Evolutionary conservation across 164 flowering plant genomes (phyloP), one percentile per base, ranked within the genome.

Genomic region (Liriodendron chinense): DNA sequence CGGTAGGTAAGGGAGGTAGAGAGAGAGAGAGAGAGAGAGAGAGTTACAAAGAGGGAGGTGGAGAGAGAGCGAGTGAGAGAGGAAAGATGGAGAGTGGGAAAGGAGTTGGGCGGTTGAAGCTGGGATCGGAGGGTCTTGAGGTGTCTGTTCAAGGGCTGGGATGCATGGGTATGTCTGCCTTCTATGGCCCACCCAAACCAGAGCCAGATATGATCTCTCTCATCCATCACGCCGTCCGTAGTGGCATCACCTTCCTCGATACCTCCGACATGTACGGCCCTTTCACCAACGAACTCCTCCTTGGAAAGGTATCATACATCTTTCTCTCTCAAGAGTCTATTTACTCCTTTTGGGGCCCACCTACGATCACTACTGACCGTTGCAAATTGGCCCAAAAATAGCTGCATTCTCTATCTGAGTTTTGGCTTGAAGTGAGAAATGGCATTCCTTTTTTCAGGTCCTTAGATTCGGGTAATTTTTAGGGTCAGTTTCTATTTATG

Each of bases 221-320:
- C 73, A 79, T 83, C 47, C 85, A 73, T 72, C 80, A 83, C 48
- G 87, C 84, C 69, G 71, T 85, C 65, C 25, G 74, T 53, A 25
- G 24, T 2, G 87, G 87, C 14, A 25, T 85, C 59, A 83, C 87
- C 74, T 80, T 83, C 69, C 80, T 85, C 8, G 87, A 85, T 65
- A 82, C 87, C 74, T 82, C 87, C 18, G 83, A 85, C 53, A 1
- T 80, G 23, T 85, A 85, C 47, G 87, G 85, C 1, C 84, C 87
- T 14, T 47, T 21, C 75, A 83, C 83, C 69, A 83, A 83, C 48
- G 85, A 85, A 43, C 65, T 80, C 56, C 81, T 85, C 23, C 59
- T 84, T 6, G 85, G 85, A 9, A 83, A 75, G 78, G 78, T 75
- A 7, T 12, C 53, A 20, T n/a, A 47, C 49, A 9, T 48, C 20